These are phyloP conservation scores for Pseudofabraea citricarpa DNA, from an alignment of 2,329 filamentous ascomycete species.

Conservation along the genomic window DNA sequence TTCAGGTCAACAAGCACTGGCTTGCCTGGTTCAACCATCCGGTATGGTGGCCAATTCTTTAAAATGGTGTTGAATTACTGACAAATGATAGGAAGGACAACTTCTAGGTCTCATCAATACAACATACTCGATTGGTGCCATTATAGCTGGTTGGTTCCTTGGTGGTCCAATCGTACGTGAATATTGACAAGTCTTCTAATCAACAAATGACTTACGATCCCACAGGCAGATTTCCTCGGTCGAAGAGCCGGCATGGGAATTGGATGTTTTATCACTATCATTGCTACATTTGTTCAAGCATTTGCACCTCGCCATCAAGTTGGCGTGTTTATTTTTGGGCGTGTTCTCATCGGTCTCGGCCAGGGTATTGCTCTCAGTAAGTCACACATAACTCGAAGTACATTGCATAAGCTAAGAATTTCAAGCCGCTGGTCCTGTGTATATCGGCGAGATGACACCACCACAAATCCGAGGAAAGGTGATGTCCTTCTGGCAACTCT, in stretches of 20 bases:
- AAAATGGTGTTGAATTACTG: neutral
- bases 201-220: neutral
- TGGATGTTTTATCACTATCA: constrained; percentile 60
- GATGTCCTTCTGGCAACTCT: constrained; percentile 67
- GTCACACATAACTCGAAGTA: too few relatives aligned
- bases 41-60: constrained; percentile 6
- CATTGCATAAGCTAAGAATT: too few relatives aligned
- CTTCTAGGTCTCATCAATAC: constrained; percentile 59
- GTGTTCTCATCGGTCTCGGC: constrained; percentile 64
- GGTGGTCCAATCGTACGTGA: constrained; percentile 46
- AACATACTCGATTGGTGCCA: constrained; percentile 66
- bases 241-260: constrained; percentile 61
- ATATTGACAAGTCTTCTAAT: neutral
- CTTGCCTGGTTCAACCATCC: constrained; percentile 50
- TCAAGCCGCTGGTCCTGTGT: constrained; percentile 63
- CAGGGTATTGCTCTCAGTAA: constrained; percentile 62
- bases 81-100: constrained; percentile 29
- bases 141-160: constrained; percentile 65
- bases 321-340: constrained; percentile 63
- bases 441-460: constrained; percentile 65
- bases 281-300: constrained; percentile 64
- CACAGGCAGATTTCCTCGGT: constrained; percentile 50
- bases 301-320: constrained; percentile 58
- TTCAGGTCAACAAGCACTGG: constrained; percentile 65
- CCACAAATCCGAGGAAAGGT: constrained; percentile 60